Conservation (phyloP, 2,329 filamentous ascomycete species). For the Penicillium digitatum region DNA sequence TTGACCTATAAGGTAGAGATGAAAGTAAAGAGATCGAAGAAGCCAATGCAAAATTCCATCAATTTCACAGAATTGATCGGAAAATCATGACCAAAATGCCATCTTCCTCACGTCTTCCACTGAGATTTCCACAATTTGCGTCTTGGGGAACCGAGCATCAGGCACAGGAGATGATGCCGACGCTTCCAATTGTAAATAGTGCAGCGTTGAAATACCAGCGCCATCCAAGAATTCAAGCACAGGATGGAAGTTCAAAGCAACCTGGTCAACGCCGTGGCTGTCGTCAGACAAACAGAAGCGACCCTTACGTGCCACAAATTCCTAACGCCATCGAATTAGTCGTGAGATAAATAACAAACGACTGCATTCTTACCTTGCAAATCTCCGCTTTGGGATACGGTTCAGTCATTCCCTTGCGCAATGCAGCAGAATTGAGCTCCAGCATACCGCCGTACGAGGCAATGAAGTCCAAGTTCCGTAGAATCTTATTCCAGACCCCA, state of each 20-base stretch:
- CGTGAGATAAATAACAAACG: not conserved
- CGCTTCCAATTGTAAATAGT: conserved; percentile 35
- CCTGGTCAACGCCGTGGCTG: conserved; percentile 81
- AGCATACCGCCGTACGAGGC: conserved; percentile 73
- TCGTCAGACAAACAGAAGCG: conserved; percentile 91
- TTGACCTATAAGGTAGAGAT: not conserved
- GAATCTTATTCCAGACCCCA: conserved; percentile 68
- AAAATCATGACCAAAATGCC: conserved; percentile 29
- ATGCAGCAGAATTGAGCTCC: conserved; percentile 81
- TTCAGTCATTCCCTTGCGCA: conserved; percentile 86
- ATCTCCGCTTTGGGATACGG: conserved; percentile 81
- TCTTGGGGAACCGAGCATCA: conserved; percentile 39
- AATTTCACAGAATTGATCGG: not conserved
- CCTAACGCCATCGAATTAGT: conserved; percentile 42
- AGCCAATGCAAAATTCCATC: not conserved
- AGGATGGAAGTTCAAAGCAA: conserved; percentile 76
- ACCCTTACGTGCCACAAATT: conserved; percentile 69
- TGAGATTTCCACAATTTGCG: conserved; percentile 29
- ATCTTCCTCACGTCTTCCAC: conserved; percentile 36
- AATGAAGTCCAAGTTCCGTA: conserved; percentile 70
- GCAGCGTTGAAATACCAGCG: conserved; percentile 37
- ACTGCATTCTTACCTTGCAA: conserved; percentile 58
- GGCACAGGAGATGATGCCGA: conserved; percentile 12
- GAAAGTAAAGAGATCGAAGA: not conserved
- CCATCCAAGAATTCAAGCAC: conserved; percentile 66